Evolutionary conservation across 345 rosid species (phyloP).

Genomic region (Gynandropsis gynandra): DNA sequence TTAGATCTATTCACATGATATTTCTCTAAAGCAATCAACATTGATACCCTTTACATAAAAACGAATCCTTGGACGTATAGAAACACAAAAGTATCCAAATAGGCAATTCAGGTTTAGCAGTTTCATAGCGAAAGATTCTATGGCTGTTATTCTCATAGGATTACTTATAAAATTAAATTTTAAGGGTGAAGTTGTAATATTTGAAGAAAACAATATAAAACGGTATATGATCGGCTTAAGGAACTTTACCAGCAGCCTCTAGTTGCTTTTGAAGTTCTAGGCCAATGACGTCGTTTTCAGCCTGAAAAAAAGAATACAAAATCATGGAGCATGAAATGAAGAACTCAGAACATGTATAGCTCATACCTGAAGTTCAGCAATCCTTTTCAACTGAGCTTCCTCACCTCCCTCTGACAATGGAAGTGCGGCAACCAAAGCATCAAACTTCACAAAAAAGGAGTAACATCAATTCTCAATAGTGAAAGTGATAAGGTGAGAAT

Average conservation of each 20-base stretch:
- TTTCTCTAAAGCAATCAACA: no score
- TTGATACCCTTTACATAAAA: no score
- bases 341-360: background rate
- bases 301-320: conserved; percentile 32
- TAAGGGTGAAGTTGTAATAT: no score
- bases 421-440: conserved; percentile 84
- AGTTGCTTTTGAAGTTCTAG: conserved; percentile 88
- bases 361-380: conserved; percentile 64
- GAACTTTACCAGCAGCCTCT: conserved; percentile 74
- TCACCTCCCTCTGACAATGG: conserved; percentile 88
- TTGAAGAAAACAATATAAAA: background rate
- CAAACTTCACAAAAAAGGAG: conserved; percentile 48
- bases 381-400: conserved; percentile 81
- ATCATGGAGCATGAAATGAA: background rate
- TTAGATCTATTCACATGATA: no score
- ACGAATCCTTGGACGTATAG: no score
- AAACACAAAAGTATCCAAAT: no score
- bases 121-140: no score
- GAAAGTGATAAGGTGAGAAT: background rate
- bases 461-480: background rate
- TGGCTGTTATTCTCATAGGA: no score
- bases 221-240: background rate
- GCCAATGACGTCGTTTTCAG: conserved; percentile 72
- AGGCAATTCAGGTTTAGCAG: no score
- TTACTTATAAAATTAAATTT: no score